These are phyloP conservation scores for Lobosporangium transversale DNA, from an alignment of 192 early-diverging fungal genomes.

Conservation along the genomic window DNA sequence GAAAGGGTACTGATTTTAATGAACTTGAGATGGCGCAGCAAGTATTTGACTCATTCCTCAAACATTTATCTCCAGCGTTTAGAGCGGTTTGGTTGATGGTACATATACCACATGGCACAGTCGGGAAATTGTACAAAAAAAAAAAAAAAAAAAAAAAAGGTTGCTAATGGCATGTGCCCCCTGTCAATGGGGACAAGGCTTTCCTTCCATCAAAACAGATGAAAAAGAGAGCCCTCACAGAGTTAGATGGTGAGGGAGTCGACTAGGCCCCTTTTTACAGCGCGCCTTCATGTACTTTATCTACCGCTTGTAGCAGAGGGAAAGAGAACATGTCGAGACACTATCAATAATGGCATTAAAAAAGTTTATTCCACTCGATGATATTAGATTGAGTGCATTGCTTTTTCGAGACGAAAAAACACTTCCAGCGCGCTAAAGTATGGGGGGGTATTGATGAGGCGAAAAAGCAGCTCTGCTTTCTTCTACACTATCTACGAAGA, in stretches of 20 bases:
- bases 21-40: constrained; percentile 22
- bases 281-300: no score
- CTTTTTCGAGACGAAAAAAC: no score
- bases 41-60: constrained; percentile 16
- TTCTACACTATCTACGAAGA: no score
- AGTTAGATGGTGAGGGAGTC: constrained; percentile 17
- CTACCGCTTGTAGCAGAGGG: no score
- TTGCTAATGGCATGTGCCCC: constrained; percentile 1
- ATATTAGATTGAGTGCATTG: no score
- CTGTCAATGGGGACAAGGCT: constrained; percentile 18
- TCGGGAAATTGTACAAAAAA: background rate
- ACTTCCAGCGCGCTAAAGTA: no score
- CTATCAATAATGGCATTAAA: no score
- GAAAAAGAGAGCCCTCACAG: constrained; percentile 10
- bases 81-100: constrained; percentile 17
- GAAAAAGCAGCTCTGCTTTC: no score
- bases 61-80: constrained; percentile 23
- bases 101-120: background rate
- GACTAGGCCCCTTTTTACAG: constrained; percentile 14
- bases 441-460: no score
- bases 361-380: no score
- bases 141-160: constrained; percentile 10
- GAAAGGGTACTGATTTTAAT: constrained; percentile 14
- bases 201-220: constrained; percentile 19
- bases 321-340: no score